These are phyloP conservation scores for Phytophthora fragariaefolia DNA, from an alignment of 352 stramenopile species.

Conservation along the genomic window DNA sequence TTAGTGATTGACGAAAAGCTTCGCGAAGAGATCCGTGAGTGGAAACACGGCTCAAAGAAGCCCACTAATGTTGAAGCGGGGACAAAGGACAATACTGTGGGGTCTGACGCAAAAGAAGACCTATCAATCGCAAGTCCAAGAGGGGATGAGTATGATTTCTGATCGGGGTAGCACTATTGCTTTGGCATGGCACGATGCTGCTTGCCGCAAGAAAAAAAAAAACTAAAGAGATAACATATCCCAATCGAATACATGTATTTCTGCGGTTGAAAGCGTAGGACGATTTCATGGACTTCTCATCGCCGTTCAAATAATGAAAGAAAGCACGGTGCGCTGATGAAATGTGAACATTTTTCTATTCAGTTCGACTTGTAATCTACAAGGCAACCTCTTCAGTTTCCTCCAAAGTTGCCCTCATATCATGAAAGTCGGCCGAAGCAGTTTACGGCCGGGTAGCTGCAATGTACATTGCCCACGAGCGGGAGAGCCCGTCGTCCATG, in stretches of 20 bases:
- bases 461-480: conserved; percentile 84
- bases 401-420: conserved; percentile 21
- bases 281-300: no score
- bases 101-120: neutral
- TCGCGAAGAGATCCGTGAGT: conserved; percentile 62
- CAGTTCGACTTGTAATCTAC: conserved; percentile 34
- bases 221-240: no score
- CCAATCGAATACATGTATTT: no score
- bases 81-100: conserved; percentile 6
- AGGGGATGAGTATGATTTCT: conserved; percentile 40
- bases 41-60: conserved; percentile 61
- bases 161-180: neutral
- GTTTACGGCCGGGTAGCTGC: conserved; percentile 49
- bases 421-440: conserved; percentile 16
- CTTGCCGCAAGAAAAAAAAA: neutral
- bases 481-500: conserved; percentile 79
- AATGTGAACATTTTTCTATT: conserved; percentile 17
- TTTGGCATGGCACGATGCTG: neutral
- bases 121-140: conserved; percentile 19
- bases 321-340: no score
- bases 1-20: conserved; percentile 62
- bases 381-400: conserved; percentile 15
- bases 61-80: conserved; percentile 4
- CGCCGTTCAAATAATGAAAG: no score
- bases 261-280: no score